phyloP scores from a whole-genome alignment of 2,329 filamentous ascomycete genomes.

The Torrubiella hemipterigena region DNA sequence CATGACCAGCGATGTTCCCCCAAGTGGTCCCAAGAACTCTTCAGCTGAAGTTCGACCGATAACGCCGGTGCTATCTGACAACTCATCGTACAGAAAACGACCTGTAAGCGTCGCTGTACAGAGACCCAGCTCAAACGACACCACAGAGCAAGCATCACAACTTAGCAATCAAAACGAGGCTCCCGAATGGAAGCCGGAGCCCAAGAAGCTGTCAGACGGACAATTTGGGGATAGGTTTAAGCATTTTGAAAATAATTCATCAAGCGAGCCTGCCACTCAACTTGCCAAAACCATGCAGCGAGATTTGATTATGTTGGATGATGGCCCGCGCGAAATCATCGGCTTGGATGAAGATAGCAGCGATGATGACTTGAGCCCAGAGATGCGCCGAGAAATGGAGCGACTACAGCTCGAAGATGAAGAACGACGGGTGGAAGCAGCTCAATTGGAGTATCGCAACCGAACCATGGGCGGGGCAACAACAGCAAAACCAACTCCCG shows the following conservation, averaged over 20 bases:
- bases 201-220: conserved; percentile 66
- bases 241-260: conserved; percentile 62
- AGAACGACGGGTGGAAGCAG: conserved; percentile 78
- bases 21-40: too few relatives aligned
- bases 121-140: conserved; percentile 13
- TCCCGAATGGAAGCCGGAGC: too few relatives aligned
- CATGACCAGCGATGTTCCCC: too few relatives aligned
- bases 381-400: conserved; percentile 84
- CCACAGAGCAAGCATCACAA: too few relatives aligned
- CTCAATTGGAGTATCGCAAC: conserved; percentile 77
- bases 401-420: conserved; percentile 71
- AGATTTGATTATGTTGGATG: conserved; percentile 3
- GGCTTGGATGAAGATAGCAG: conserved; percentile 49
- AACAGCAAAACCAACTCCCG: conserved; percentile 24
- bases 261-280: conserved; percentile 21
- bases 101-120: conserved; percentile 24
- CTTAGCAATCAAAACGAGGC: too few relatives aligned
- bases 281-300: not conserved
- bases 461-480: conserved; percentile 45
- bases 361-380: conserved; percentile 64
- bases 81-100: conserved; percentile 39
- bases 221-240: conserved; percentile 93
- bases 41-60: too few relatives aligned
- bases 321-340: conserved; percentile 48
- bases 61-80: too few relatives aligned